Percentiles rank a stretch among this genome's conserved stretches.
Conservation (phyloP, 441 rosid species). For the California macrophylla region DNA sequence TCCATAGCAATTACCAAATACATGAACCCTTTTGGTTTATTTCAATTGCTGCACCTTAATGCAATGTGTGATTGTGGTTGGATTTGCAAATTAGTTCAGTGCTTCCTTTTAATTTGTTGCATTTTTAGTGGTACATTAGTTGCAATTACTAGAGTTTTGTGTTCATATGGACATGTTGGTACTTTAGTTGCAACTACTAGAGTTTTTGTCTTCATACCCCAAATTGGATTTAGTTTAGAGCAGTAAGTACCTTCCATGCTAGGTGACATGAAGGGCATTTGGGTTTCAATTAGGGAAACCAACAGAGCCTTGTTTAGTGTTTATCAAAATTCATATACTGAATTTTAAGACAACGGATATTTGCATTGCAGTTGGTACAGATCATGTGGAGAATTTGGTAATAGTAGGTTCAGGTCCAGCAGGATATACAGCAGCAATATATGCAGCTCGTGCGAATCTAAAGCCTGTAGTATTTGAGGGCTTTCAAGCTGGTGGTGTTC, state of each 20-base stretch:
- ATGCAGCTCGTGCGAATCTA: conserved; percentile 2
- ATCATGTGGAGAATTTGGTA: background rate
- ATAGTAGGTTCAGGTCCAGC: conserved; percentile 3
- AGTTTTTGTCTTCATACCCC: background rate
- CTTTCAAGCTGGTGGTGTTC: background rate
- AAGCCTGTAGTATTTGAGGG: conserved; percentile 5
- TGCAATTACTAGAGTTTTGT: background rate
- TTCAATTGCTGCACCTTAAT: no score
- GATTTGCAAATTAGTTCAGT: no score
- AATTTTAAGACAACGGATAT: background rate
- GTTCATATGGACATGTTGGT: background rate
- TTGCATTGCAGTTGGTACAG: background rate
- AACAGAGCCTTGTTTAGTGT: background rate
- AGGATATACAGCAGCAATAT: background rate
- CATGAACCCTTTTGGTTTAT: no score
- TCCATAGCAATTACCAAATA: no score
- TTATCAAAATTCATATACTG: background rate
- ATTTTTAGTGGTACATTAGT: no score
- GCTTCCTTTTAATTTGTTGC: no score
- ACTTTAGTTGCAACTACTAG: background rate
- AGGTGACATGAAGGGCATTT: background rate
- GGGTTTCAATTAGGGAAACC: no score
- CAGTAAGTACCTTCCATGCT: background rate
- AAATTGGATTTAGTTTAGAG: background rate
- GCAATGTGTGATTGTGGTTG: no score